Evolutionary conservation across 768 basidiomycete genomes (phyloP).

Genomic region (Obba rivulosa): DNA sequence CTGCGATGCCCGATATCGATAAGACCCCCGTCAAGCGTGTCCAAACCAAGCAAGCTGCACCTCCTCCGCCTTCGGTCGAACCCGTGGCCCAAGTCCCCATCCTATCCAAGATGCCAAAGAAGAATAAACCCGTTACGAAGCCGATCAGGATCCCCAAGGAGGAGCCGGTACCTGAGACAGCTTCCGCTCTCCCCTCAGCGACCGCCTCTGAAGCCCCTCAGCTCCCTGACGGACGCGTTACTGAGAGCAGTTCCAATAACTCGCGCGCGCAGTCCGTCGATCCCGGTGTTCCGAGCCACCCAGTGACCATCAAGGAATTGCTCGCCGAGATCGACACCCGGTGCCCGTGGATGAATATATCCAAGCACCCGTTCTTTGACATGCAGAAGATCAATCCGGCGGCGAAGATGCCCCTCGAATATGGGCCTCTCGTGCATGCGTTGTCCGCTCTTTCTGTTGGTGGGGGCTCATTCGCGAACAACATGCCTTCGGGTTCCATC

Average conservation of each 20-base stretch:
- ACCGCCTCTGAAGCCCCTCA: slow-evolving; percentile 44
- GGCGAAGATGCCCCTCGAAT: slow-evolving; percentile 78
- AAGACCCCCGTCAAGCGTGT: slow-evolving; percentile 6
- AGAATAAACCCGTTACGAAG: slow-evolving; percentile 62
- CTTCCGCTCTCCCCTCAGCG: slow-evolving; percentile 38
- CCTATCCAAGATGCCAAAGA: slow-evolving; percentile 80
- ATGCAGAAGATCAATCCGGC: slow-evolving; percentile 63
- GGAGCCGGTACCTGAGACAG: slow-evolving; percentile 41
- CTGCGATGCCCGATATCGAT: slow-evolving; percentile 1
- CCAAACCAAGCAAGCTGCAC: slow-evolving; percentile 20
- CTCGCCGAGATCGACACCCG: slow-evolving; percentile 61
- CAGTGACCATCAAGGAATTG: slow-evolving; percentile 54
- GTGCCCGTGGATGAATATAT: slow-evolving; percentile 59
- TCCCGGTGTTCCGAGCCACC: slow-evolving; percentile 35
- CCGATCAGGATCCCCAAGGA: slow-evolving; percentile 58
- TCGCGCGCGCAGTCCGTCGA: slow-evolving; percentile 62
- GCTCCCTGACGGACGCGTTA: slow-evolving; percentile 27
- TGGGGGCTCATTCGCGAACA: slow-evolving; percentile 78
- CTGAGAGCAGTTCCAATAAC: slow-evolving; percentile 46
- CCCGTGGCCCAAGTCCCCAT: slow-evolving; percentile 61
- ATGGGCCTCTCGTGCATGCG: slow-evolving; percentile 81
- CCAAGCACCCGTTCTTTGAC: slow-evolving; percentile 74
- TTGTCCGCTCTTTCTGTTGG: slow-evolving; percentile 82
- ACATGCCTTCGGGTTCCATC: slow-evolving; percentile 82
- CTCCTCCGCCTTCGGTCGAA: slow-evolving; percentile 17